These are phyloP conservation scores for Paramecium biaurelia DNA, from an alignment of 73 alveolate genomes.

Conservation along the genomic window DNA sequence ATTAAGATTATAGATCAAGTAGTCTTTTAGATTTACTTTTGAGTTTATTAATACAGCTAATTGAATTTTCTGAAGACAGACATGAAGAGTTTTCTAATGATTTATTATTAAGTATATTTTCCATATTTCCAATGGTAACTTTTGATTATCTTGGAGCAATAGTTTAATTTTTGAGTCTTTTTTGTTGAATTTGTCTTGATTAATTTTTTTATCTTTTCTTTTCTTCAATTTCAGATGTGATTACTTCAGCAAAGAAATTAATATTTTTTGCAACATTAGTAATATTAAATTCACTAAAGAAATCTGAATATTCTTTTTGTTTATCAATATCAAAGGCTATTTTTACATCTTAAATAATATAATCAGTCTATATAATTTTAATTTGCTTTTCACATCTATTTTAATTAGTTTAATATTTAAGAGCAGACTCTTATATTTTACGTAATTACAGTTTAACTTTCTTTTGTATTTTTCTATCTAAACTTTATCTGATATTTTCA, in stretches of 20 bases:
- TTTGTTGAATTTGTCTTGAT: neutral
- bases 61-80: neutral
- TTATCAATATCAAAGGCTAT: neutral
- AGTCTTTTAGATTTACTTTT: neutral
- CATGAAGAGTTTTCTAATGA: neutral
- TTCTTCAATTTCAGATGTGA: neutral
- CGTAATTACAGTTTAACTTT: neutral
- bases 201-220: neutral
- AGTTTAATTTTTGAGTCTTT: neutral
- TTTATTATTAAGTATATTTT: neutral
- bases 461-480: neutral
- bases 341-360: neutral
- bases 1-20: neutral
- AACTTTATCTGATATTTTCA: neutral
- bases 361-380: neutral
- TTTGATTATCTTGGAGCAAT: neutral
- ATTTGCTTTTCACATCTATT: neutral
- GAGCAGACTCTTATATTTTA: neutral
- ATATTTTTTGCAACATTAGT: neutral
- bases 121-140: conserved; percentile 4
- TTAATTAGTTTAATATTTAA: neutral
- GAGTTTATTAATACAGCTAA: neutral
- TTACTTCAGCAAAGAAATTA: neutral
- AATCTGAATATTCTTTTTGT: neutral
- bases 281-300: conserved; percentile 5